Evolutionary conservation across 208 protist species (phyloP).

Genomic region (Acanthamoeba lenticulata): DNA sequence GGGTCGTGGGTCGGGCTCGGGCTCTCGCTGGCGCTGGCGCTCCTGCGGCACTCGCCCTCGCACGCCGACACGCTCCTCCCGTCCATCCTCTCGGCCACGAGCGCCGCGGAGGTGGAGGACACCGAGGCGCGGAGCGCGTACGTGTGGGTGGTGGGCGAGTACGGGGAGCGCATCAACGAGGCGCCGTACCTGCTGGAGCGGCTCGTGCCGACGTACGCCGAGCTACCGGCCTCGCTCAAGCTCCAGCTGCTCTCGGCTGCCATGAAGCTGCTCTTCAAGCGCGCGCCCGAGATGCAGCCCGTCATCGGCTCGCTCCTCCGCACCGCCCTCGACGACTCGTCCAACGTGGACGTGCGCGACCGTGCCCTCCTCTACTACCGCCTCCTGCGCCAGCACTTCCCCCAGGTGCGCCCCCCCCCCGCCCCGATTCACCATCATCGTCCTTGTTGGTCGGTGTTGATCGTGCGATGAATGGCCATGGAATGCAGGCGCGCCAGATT

Average conservation of each 20-base stretch:
- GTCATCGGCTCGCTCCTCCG: slow-evolving; percentile 90
- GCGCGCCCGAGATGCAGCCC: slow-evolving; percentile 91
- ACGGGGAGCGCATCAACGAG: slow-evolving; percentile 90
- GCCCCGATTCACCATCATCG: neutral
- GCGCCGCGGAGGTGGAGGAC: slow-evolving; percentile 65
- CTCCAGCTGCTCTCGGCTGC: slow-evolving; percentile 89
- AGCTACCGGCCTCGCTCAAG: slow-evolving; percentile 41
- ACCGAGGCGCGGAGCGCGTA: slow-evolving; percentile 78
- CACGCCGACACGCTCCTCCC: neutral
- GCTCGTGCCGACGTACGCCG: slow-evolving; percentile 32
- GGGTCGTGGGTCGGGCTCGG: neutral
- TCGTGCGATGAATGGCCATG: neutral
- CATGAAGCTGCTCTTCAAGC: slow-evolving; percentile 93
- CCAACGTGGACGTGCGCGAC: slow-evolving; percentile 89
- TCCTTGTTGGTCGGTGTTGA: too few relatives aligned
- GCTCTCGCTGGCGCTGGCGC: neutral
- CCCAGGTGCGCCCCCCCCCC: neutral
- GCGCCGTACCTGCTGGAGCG: slow-evolving; percentile 93
- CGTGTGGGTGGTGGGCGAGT: slow-evolving; percentile 93
- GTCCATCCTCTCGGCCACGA: slow-evolving; percentile 45
- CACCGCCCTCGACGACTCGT: slow-evolving; percentile 88
- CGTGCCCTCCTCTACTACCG: slow-evolving; percentile 91
- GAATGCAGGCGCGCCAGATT: slow-evolving; percentile 80
- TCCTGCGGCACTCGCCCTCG: neutral
- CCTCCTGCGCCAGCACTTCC: slow-evolving; percentile 84